Base-by-base conservation (phyloP, 805 yeast species). In the Saccharomycopsis guyanensis region DNA sequence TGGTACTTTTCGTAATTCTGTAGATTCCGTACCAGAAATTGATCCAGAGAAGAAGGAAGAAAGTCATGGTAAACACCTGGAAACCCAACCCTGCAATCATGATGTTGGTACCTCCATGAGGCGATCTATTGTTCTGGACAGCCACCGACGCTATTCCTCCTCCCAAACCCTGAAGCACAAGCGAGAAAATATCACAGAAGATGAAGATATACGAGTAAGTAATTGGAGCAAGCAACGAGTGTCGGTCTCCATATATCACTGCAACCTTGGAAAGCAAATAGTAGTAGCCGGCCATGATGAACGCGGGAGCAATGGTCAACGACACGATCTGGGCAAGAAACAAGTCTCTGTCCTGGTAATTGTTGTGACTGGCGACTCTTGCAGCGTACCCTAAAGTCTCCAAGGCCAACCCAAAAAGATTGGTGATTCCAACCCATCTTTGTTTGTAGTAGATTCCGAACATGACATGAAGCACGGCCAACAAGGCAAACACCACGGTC, bases 221-320 rank as follows among this genome's bases (percentile, higher is more conserved):
- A 38, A 74, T 62, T 13, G 56, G 53, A 15, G 53, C 53, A 32
- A 75, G 42, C 1, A 59, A 43, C 6, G 88, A 77, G 53, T 63
- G 79, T 15, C 65, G 57, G 47, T 68, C 65, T 2, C 86, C 86
- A 56, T 76, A 78, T 1, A 85, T 61, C 46, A 80, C 77, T 40
- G 80, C 67, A 42, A 82, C 55, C 61, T 85, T 82, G 4, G 83
- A 87, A 53, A 87, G 63, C 45, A 79, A 68, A 53, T 73, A 82
- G 63, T 87, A 88, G 2, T 87, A 69, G 1, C 91, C 95, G 3
- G 84, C 96, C 85, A 85, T 82, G 38, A 84, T 67, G 60, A 87
- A 82, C 18, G 86, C 86, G 0, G 96, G 96, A 0, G 86, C 91
- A 40, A 87, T 62, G 0, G 91, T 85, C 46, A 86, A 64, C 56